These are phyloP conservation scores for Lactarius deliciosus DNA, from an alignment of 768 basidiomycete genomes.

Conservation along the genomic window DNA sequence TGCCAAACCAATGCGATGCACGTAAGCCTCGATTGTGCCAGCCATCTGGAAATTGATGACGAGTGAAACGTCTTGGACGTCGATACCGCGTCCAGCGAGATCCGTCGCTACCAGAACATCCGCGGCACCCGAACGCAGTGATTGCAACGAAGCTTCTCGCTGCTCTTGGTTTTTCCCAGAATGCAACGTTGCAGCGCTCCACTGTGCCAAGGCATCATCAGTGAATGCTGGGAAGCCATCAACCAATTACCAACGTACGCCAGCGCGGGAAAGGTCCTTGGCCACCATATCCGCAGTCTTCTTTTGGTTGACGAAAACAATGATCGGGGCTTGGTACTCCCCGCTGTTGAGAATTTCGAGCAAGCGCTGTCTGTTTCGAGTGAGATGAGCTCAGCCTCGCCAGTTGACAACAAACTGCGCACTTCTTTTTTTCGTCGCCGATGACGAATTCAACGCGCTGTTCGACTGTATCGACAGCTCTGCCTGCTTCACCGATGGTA, in stretches of 20 bases:
- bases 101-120: conserved; percentile 96
- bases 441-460: conserved; percentile 91
- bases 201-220: conserved; percentile 45
- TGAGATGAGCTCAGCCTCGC: not conserved
- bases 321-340: conserved; percentile 84
- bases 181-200: conserved; percentile 89
- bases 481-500: conserved; percentile 96
- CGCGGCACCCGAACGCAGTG: conserved; percentile 80
- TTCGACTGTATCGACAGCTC: conserved; percentile 97
- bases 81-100: conserved; percentile 97
- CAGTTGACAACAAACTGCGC: conserved; percentile 34
- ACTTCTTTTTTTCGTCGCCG: conserved; percentile 98
- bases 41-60: conserved; percentile 99
- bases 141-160: conserved; percentile 87
- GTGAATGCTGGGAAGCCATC: not conserved
- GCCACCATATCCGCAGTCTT: conserved; percentile 99
- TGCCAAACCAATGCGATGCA: conserved; percentile 87
- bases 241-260: conserved; percentile 51
- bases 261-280: conserved; percentile 87
- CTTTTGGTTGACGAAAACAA: conserved; percentile 99
- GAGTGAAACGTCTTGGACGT: conserved; percentile 93
- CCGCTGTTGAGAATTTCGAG: conserved; percentile 92
- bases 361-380: conserved; percentile 61
- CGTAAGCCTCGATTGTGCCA: conserved; percentile 92
- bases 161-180: conserved; percentile 98